Base-by-base conservation (phyloP, 345 rosid genomes). In the Camelina neglecta region DNA sequence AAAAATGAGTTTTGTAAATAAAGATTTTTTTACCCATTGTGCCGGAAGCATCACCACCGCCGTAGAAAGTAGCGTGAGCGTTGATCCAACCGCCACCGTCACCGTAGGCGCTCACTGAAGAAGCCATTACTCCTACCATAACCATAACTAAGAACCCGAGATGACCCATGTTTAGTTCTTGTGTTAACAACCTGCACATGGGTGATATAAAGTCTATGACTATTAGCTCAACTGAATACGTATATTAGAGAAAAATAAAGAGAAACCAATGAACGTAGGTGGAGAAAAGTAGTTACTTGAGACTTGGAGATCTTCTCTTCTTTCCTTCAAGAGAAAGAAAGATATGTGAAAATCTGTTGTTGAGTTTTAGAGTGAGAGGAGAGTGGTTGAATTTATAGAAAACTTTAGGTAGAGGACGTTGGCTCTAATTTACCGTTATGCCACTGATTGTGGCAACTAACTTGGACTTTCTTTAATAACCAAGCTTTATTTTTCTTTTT, bases 11-110 rank as follows among this genome's bases (percentile, higher is more conserved):
- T 47, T 39, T 61, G 70, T 53, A 12, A 9, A 49, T 11, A 49
- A 65, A 10, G n/a, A 4, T 1, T 4, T 13, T 13, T 15, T 36
- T 85, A 90, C 96, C 93, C 96, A 88, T 88, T 60, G 96, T 92
- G 72, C 97, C 97, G 15, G 96, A 88, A 77, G 96, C 96, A 74
- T 92, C 97, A 1, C 84, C 65, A 23, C 96, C 97, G 4, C 97
- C 97, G 23, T 92, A 92, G 85, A 92, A 92, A n/a, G 97, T 90
- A 54, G 97, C 97, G 60, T 92, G 97, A 15, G 97, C 96, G 21
- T 54, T 84, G 79, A 87, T 77, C 97, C 97, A 92, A 1, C 78
- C 54, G 1, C 87, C 91, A 1, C 76, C 51, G 0, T 86, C 90
- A 13, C 91, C 97, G 3, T 72, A 65, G 64, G 69, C 68, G 0